Evolutionary conservation across 768 basidiomycete species (phyloP), one percentile per base, ranked within the genome.

Genomic region (Piloderma croceum): DNA sequence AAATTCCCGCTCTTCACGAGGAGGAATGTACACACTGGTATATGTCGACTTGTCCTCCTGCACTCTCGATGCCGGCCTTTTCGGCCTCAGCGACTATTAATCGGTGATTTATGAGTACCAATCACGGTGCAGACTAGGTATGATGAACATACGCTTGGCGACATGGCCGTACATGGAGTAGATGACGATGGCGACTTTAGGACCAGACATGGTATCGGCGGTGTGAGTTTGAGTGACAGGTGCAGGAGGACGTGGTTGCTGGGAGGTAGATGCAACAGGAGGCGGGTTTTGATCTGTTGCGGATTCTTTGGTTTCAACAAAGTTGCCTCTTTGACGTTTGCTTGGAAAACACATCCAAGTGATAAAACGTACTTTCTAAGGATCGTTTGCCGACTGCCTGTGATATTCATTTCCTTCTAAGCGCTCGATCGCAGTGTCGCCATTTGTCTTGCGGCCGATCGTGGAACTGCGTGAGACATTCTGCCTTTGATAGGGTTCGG

Each of bases 101-200:
- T 9, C 15, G 10, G 34, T 9, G 34, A 35, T 13, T 9, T n/a
- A n/a, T n/a, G n/a, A n/a, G n/a, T n/a, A n/a, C n/a, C n/a, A n/a
- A 10, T 35, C 9, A 35, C 20, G 18, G 18, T 9, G 10, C 27
- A 9, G 27, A 29, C 10, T 29, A 15, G 27, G 15, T 29, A 15
- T 15, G 15, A 15, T 9, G 27, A 6, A 68, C 79, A 36, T 52
- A 87, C 86, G 31, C 52, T 74, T 73, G 44, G 69, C 73, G 58
- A 88, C 75, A 58, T 89, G 87, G 48, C 81, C 82, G 57, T 81
- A 84, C 67, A 85, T 60, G 15, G 80, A 62, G 63, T 87, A 88
- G 61, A 87, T 78, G 51, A 87, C 47, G 50, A 87, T 83, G 39
- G 82, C 82, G 47, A 85, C 60, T 48, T 59, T 74, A 18, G 83